Conservation (phyloP, 1,139 yeast species). For the Pichia sp. region DNA sequence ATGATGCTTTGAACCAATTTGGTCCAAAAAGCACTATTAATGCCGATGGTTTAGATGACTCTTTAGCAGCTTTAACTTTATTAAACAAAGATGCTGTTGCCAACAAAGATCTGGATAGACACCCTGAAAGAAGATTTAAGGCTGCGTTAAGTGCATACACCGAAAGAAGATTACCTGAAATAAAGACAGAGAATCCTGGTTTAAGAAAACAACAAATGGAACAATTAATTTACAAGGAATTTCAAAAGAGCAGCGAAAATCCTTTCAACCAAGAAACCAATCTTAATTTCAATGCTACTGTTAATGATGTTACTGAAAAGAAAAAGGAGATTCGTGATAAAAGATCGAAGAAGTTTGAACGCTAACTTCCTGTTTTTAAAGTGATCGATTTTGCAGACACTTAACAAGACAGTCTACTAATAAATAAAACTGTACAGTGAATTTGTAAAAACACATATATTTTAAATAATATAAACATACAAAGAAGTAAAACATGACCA, state of each 20-base stretch:
- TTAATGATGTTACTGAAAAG: constrained; percentile 46
- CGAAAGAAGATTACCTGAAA: constrained; percentile 65
- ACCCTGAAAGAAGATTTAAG: constrained; percentile 84
- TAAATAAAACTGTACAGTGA: too few species aligned
- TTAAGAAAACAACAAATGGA: constrained; percentile 73
- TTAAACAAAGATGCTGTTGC: constrained; percentile 50
- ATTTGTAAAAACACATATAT: neutral
- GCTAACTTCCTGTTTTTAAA: too few species aligned
- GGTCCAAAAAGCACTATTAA: constrained; percentile 38
- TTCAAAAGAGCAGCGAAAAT: constrained; percentile 73
- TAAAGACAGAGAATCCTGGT: constrained; percentile 75
- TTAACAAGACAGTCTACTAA: too few species aligned
- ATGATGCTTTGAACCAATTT: constrained; percentile 33
- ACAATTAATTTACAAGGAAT: constrained; percentile 70
- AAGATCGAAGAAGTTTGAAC: constrained; percentile 31
- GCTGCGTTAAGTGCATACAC: constrained; percentile 73
- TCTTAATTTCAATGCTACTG: constrained; percentile 55
- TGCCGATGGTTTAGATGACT: constrained; percentile 74
- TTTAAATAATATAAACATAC: neutral
- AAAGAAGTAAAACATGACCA: too few species aligned
- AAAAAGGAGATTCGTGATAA: constrained; percentile 47
- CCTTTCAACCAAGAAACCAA: constrained; percentile 79
- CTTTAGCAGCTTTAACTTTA: constrained; percentile 70
- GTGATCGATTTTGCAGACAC: too few species aligned
- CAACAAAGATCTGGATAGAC: constrained; percentile 69